Conservation (phyloP, 139 green algal genomes). For the Gonium pectorale region DNA sequence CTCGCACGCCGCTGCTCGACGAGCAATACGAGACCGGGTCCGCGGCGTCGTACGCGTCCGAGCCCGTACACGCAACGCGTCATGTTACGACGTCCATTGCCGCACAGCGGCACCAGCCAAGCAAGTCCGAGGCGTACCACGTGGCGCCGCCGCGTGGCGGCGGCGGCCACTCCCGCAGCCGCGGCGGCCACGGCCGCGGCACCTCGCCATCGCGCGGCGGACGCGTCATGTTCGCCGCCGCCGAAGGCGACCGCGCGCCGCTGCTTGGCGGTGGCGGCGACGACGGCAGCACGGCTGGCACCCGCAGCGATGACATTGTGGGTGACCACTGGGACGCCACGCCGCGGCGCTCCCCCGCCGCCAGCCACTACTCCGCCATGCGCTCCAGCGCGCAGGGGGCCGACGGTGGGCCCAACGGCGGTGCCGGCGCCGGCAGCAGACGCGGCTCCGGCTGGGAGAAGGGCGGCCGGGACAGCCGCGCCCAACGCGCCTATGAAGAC, state of each 20-base stretch:
- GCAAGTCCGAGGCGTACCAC: slow-evolving; percentile 9
- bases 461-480: neutral
- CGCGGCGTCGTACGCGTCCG: neutral
- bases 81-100: neutral
- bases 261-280: neutral
- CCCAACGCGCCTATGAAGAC: neutral
- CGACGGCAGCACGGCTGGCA: neutral
- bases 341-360: neutral
- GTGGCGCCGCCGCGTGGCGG: neutral
- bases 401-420: no score
- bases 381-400: no score
- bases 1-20: neutral
- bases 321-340: neutral
- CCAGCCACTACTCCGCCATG: no score
- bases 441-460: neutral
- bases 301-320: neutral
- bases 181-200: neutral
- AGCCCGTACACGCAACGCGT: neutral
- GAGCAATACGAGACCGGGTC: slow-evolving; percentile 5
- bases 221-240: neutral
- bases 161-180: neutral
- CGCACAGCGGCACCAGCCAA: neutral
- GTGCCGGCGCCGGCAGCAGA: neutral
- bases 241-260: neutral
- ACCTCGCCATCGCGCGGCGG: no score